These are phyloP conservation scores for Tolypocladium amazonense DNA, from an alignment of 2,329 filamentous ascomycete species.

Conservation along the genomic window DNA sequence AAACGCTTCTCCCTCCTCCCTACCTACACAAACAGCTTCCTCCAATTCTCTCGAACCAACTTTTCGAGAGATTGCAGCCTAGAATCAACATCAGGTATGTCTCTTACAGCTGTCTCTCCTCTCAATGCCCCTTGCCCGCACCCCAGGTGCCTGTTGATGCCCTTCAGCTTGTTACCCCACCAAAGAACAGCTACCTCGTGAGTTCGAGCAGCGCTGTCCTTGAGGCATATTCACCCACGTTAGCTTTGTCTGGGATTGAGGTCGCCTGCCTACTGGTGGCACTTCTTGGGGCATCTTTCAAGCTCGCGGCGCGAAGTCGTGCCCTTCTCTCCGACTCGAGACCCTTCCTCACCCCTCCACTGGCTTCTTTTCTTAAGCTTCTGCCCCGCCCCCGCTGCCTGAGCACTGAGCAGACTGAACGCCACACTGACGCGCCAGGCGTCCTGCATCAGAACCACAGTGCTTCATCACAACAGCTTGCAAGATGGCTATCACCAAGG, in stretches of 20 bases:
- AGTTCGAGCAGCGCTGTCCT: neutral
- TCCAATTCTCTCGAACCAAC: neutral
- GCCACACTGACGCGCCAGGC: neutral
- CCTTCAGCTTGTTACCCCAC: neutral
- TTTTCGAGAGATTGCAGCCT: neutral
- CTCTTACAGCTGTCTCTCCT: neutral
- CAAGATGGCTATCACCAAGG: constrained; percentile 84
- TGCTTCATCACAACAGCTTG: constrained; percentile 1
- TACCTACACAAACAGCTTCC: neutral
- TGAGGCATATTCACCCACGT: constrained; percentile 2
- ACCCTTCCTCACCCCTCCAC: constrained; percentile 4
- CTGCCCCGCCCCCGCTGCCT: constrained; percentile 1
- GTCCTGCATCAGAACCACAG: neutral
- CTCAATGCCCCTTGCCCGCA: neutral
- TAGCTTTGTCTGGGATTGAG: neutral
- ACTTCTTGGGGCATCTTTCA: neutral
- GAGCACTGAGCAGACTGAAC: neutral
- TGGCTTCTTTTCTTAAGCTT: neutral
- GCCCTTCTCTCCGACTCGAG: neutral
- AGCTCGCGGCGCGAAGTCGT: neutral
- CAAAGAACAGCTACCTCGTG: constrained; percentile 7
- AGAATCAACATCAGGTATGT: neutral
- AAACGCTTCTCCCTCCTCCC: neutral
- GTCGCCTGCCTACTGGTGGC: neutral
- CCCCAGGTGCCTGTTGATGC: neutral